These are phyloP conservation scores for Cudoniella acicularis DNA, from an alignment of 495 filamentous ascomycete genomes.

Conservation along the genomic window DNA sequence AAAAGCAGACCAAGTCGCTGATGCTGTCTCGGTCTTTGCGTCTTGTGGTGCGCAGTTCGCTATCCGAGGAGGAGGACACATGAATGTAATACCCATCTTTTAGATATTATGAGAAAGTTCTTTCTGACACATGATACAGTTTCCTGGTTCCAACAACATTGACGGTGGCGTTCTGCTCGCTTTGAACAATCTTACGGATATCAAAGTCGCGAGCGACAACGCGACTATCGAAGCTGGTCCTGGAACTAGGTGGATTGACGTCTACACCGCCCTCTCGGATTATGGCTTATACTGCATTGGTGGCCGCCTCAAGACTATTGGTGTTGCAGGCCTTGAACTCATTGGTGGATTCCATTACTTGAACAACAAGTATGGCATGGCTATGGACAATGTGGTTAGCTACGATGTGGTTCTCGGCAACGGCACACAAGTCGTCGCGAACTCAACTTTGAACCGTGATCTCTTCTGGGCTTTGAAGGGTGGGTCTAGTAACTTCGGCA, in stretches of 20 bases:
- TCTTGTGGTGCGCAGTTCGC: conserved; percentile 22
- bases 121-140: too few species aligned
- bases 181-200: conserved; percentile 24
- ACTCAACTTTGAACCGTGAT: conserved; percentile 36
- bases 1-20: not conserved
- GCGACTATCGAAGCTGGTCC: conserved; percentile 31
- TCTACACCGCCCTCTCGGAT: conserved; percentile 39
- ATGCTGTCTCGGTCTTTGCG: not conserved
- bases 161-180: conserved; percentile 30
- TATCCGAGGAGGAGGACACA: conserved; percentile 31
- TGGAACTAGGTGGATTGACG: conserved; percentile 41
- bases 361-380: conserved; percentile 37
- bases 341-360: conserved; percentile 37
- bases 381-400: conserved; percentile 39
- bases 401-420: conserved; percentile 48
- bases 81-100: conserved; percentile 8
- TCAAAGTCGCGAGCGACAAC: conserved; percentile 25
- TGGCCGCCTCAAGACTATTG: conserved; percentile 49
- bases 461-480: conserved; percentile 52
- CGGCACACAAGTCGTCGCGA: conserved; percentile 45
- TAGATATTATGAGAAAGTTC: too few species aligned
- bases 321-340: conserved; percentile 50
- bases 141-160: conserved; percentile 23
- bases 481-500: conserved; percentile 50
- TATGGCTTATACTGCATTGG: conserved; percentile 41